These are phyloP conservation scores for Fusarium sp. DNA, from an alignment of 2,329 filamentous ascomycete species.

Conservation along the genomic window DNA sequence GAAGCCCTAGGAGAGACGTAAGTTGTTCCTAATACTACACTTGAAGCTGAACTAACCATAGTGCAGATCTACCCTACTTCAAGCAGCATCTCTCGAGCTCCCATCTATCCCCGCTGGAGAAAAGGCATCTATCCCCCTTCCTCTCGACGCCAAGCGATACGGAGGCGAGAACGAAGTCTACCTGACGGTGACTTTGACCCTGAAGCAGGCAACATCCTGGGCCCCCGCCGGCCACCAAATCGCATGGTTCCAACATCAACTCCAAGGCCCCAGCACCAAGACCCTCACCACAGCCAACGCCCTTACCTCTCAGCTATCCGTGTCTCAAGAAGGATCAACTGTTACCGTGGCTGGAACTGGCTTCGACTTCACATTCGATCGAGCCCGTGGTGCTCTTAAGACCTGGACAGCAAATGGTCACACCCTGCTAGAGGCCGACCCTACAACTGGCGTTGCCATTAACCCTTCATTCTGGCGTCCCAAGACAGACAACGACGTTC, in stretches of 20 bases:
- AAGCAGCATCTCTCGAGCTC: slow-evolving; percentile 51
- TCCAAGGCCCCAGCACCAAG: slow-evolving; percentile 34
- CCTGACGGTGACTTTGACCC: slow-evolving; percentile 55
- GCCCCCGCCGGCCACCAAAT: slow-evolving; percentile 61
- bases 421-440: slow-evolving; percentile 48
- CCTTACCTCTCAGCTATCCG: slow-evolving; percentile 36
- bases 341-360: slow-evolving; percentile 33
- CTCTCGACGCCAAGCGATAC: slow-evolving; percentile 40
- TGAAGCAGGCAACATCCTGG: slow-evolving; percentile 58
- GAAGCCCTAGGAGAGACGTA: slow-evolving; percentile 54
- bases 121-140: slow-evolving; percentile 47
- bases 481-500: slow-evolving; percentile 69
- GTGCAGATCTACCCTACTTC: slow-evolving; percentile 37
- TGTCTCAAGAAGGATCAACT: slow-evolving; percentile 17
- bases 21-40: slow-evolving; percentile 26
- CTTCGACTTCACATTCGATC: slow-evolving; percentile 56
- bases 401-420: slow-evolving; percentile 51
- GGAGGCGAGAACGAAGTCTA: slow-evolving; percentile 52
- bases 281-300: slow-evolving; percentile 2
- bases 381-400: slow-evolving; percentile 53
- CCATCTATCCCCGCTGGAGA: slow-evolving; percentile 53
- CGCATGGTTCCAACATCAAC: slow-evolving; percentile 60
- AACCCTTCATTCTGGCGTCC: slow-evolving; percentile 67
- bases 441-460: slow-evolving; percentile 50
- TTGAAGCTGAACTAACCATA: neutral